phyloP scores from a whole-genome alignment of 805 yeast genomes.

The Blastobotrys parvus region DNA sequence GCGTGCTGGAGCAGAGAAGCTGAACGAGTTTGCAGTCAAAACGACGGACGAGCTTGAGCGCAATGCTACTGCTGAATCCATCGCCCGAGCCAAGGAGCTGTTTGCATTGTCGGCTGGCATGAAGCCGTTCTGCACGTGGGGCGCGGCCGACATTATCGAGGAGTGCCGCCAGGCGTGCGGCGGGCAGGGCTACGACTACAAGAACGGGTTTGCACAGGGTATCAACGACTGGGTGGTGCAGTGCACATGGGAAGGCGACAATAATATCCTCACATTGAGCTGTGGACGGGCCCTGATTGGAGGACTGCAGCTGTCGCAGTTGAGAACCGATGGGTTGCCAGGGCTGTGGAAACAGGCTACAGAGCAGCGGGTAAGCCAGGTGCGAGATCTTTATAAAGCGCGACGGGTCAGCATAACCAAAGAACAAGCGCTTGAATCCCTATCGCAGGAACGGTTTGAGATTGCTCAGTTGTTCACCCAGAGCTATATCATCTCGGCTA shows the following conservation, averaged over 20 bases:
- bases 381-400: constrained; percentile 23
- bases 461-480: constrained; percentile 34
- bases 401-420: constrained; percentile 4
- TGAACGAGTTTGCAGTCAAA: constrained; percentile 42
- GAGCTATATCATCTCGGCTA: constrained; percentile 29
- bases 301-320: constrained; percentile 52
- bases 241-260: constrained; percentile 99
- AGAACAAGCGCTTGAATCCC: constrained; percentile 31
- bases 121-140: constrained; percentile 87
- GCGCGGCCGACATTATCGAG: constrained; percentile 68
- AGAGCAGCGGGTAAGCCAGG: constrained; percentile 24
- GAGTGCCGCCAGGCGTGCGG: constrained; percentile 91
- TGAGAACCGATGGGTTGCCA: constrained; percentile 9
- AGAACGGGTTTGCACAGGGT: constrained; percentile 82
- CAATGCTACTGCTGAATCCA: constrained; percentile 38
- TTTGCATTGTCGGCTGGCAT: constrained; percentile 81
- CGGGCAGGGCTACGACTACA: constrained; percentile 90
- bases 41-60: constrained; percentile 33
- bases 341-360: constrained; percentile 32
- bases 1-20: constrained; percentile 59
- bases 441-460: constrained; percentile 34
- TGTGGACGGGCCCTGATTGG: constrained; percentile 73
- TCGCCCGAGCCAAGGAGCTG: constrained; percentile 60
- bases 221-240: constrained; percentile 91
- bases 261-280: constrained; percentile 72